These are phyloP conservation scores for Tulasnella sp. DNA, from an alignment of 768 basidiomycete species.

Conservation along the genomic window DNA sequence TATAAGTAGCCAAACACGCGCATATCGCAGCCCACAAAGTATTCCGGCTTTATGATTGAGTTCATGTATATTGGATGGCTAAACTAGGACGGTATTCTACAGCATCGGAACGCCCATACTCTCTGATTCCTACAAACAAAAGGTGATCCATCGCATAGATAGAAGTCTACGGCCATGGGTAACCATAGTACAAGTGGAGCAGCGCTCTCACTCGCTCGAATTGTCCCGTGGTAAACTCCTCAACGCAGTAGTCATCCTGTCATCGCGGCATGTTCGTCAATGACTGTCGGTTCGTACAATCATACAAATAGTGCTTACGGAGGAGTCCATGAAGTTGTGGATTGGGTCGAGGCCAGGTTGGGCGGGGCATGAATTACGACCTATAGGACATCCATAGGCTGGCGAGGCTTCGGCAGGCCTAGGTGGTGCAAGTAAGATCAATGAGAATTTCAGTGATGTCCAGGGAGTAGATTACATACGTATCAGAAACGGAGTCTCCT, in stretches of 20 bases:
- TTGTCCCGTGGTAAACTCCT: constrained; percentile 19
- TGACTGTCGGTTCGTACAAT: neutral
- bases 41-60: no score
- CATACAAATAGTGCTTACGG: neutral
- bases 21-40: no score
- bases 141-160: no score
- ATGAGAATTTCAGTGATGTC: neutral
- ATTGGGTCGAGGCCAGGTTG: constrained; percentile 18
- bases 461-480: constrained; percentile 22
- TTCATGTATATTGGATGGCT: no score
- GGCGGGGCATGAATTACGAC: constrained; percentile 26
- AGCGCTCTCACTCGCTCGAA: neutral
- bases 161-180: neutral
- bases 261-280: neutral
- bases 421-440: neutral
- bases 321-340: constrained; percentile 21
- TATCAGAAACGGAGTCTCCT: constrained; percentile 21
- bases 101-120: no score
- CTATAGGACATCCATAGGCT: constrained; percentile 28
- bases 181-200: constrained; percentile 14
- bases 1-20: no score
- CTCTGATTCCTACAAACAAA: no score
- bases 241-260: constrained; percentile 18
- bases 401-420: constrained; percentile 24
- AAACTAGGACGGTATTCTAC: no score